phyloP scores from a whole-genome alignment of 148 eudicot species.

The Mesembryanthemum crystallinum region DNA sequence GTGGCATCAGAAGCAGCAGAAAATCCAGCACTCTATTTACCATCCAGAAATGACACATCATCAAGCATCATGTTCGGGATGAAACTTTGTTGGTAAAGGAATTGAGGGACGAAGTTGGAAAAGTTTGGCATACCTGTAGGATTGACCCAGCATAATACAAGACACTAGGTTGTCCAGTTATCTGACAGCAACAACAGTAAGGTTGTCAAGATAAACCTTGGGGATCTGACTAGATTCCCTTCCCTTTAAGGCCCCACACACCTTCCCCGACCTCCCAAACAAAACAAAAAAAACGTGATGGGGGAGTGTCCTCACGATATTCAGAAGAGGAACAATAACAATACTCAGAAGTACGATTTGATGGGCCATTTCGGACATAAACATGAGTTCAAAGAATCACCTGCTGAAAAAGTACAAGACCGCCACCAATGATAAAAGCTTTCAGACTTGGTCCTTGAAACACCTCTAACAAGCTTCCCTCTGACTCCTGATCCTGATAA shows the following conservation, averaged over 20 bases:
- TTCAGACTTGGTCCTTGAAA: constrained; percentile 83
- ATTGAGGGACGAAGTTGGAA: background rate
- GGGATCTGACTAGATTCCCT: background rate
- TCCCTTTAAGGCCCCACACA: no score
- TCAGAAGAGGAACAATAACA: no score
- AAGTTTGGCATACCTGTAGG: constrained; percentile 65
- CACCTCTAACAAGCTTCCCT: constrained; percentile 77
- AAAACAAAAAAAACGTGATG: no score
- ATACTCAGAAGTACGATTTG: background rate
- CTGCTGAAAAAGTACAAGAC: constrained; percentile 97
- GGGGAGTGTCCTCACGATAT: no score
- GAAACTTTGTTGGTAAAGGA: background rate
- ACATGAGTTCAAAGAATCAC: constrained; percentile 36
- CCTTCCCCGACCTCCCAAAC: no score
- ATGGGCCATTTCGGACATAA: background rate
- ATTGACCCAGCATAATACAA: constrained; percentile 96
- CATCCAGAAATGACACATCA: constrained; percentile 18
- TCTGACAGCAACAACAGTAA: constrained; percentile 39
- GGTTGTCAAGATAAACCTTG: constrained; percentile 11
- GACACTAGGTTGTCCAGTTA: constrained; percentile 98
- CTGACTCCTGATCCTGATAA: constrained; percentile 59
- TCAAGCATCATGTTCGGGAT: background rate
- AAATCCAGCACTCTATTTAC: constrained; percentile 83
- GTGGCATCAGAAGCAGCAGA: constrained; percentile 99
- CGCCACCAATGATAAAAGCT: constrained; percentile 96